Conservation (phyloP, 768 basidiomycete species). For the Boletus sp. region DNA sequence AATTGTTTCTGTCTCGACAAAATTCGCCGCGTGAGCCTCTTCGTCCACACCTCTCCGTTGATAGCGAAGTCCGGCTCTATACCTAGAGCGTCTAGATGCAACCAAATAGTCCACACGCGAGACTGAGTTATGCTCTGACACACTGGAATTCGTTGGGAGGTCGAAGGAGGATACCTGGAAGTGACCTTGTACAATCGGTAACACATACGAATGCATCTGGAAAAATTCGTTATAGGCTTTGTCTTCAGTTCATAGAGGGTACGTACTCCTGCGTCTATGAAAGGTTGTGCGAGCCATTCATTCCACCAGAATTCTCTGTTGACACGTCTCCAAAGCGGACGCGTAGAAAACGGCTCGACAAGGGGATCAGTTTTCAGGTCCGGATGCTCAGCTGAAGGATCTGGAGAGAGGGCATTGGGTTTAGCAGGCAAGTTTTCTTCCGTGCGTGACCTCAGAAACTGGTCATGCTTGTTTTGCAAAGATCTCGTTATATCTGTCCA, state of each 20-base stretch:
- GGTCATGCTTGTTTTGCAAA: constrained; percentile 76
- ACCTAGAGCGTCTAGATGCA: constrained; percentile 81
- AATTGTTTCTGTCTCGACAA: constrained; percentile 93
- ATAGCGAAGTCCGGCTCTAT: constrained; percentile 91
- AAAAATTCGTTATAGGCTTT: not conserved
- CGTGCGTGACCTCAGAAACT: constrained; percentile 52
- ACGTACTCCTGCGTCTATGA: constrained; percentile 83
- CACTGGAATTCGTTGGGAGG: constrained; percentile 44
- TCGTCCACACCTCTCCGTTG: constrained; percentile 95
- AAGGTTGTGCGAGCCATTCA: constrained; percentile 78
- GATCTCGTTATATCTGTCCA: constrained; percentile 76
- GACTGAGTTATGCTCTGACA: constrained; percentile 36
- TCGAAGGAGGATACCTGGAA: constrained; percentile 73
- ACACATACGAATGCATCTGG: constrained; percentile 78
- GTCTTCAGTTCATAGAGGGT: not conserved
- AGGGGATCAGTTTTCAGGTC: constrained; percentile 49
- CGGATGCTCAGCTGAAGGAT: constrained; percentile 21
- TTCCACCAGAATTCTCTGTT: constrained; percentile 98
- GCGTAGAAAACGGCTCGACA: constrained; percentile 68
- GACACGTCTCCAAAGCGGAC: constrained; percentile 90
- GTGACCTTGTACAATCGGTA: constrained; percentile 94
- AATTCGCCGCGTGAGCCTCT: constrained; percentile 90
- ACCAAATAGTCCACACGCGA: constrained; percentile 72
- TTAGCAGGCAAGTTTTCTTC: constrained; percentile 60
- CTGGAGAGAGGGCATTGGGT: constrained; percentile 49